phyloP scores from a whole-genome alignment of 805 yeast genomes.

The Wickerhamiella vanderwaltii region DNA sequence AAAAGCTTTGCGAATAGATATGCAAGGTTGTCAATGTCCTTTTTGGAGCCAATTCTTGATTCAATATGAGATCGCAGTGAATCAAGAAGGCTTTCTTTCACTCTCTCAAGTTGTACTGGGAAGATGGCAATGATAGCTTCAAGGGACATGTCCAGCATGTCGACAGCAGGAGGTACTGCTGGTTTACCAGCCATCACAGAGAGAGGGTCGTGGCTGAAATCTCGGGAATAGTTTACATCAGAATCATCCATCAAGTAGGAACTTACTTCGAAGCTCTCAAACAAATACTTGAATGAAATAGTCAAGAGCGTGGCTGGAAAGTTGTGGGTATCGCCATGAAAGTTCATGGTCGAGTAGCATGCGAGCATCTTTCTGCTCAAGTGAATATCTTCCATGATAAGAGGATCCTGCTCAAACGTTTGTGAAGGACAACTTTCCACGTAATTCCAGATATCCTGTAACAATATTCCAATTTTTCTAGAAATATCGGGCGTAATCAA shows the following conservation, averaged over 20 bases:
- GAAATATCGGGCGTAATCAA: constrained; percentile 33
- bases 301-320: constrained; percentile 32
- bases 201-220: constrained; percentile 23
- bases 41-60: constrained; percentile 28
- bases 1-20: constrained; percentile 3
- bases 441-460: constrained; percentile 33
- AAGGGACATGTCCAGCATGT: constrained; percentile 64
- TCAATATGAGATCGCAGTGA: constrained; percentile 47
- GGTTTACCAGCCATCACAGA: constrained; percentile 30
- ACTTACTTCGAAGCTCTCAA: constrained; percentile 24
- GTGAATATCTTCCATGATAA: constrained; percentile 21
- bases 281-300: constrained; percentile 24
- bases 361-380: constrained; percentile 17
- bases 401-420: constrained; percentile 14
- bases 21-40: constrained; percentile 14
- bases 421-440: constrained; percentile 23
- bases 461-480: constrained; percentile 36
- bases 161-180: constrained; percentile 12
- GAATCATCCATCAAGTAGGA: constrained; percentile 18
- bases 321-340: constrained; percentile 13
- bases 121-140: constrained; percentile 62
- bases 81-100: constrained; percentile 81
- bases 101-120: constrained; percentile 58
- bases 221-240: constrained; percentile 22
- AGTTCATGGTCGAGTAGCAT: constrained; percentile 18